phyloP scores from a whole-genome alignment of 2,329 filamentous ascomycete species.

The Magnaporthiopsis poae region DNA sequence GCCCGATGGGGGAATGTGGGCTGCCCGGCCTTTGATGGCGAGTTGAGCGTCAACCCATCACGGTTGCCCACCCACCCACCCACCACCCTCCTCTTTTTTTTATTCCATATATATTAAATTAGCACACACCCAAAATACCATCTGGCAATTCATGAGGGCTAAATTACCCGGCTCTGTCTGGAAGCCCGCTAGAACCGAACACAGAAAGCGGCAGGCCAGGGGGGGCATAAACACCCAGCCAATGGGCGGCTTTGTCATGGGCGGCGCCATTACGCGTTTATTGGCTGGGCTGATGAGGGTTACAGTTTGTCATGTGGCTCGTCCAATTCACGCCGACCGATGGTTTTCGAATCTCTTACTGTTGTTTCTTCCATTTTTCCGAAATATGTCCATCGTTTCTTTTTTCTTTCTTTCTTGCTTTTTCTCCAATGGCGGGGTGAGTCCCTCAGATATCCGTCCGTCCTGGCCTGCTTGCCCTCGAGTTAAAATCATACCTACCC shows the following conservation, averaged over 20 bases:
- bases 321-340: no score
- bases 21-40: no score
- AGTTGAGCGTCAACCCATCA: neutral
- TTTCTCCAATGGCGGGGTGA: neutral
- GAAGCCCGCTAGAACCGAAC: constrained; percentile 3
- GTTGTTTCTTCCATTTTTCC: neutral
- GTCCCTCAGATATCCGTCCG: no score
- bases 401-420: neutral
- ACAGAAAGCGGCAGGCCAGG: neutral
- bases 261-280: neutral
- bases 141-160: neutral
- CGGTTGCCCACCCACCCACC: neutral
- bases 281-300: neutral
- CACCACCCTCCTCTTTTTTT: neutral
- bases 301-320: neutral
- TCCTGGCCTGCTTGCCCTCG: neutral
- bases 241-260: neutral
- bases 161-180: constrained; percentile 2
- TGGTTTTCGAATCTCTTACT: neutral
- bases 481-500: neutral
- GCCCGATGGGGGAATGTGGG: neutral
- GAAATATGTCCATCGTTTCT: neutral
- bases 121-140: neutral
- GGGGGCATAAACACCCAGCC: neutral
- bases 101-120: constrained; percentile 1